These are phyloP conservation scores for Cordyceps tenuipes DNA, from an alignment of 2,329 filamentous ascomycete species.

Conservation along the genomic window DNA sequence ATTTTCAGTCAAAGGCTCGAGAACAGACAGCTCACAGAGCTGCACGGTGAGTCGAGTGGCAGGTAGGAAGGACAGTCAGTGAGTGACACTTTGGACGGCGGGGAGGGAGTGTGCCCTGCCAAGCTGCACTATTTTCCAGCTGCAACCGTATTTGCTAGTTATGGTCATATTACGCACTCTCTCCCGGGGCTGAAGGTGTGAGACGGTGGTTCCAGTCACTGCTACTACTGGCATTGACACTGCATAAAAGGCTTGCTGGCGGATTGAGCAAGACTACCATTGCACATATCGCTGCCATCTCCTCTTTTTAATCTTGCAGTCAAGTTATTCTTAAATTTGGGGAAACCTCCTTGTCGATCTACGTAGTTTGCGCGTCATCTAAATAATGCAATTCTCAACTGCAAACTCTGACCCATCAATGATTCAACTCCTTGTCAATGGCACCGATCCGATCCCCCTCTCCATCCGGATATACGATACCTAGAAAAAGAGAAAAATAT, in stretches of 20 bases:
- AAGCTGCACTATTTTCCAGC: not conserved
- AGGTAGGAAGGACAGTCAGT: no score
- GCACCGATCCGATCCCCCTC: conserved; percentile 4
- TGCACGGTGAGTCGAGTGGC: no score
- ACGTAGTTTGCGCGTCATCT: not conserved
- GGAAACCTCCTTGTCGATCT: no score
- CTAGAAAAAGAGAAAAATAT: not conserved
- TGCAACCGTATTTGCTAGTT: no score
- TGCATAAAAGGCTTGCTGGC: no score
- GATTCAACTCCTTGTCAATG: conserved; percentile 7
- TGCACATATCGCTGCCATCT: no score
- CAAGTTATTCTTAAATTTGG: no score
- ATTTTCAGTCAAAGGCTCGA: not conserved
- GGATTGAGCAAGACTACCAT: no score
- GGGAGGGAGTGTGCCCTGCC: no score
- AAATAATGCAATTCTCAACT: not conserved
- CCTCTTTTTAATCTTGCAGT: no score
- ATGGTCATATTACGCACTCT: not conserved
- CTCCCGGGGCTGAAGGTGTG: not conserved
- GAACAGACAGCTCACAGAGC: not conserved
- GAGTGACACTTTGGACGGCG: no score
- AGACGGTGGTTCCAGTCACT: not conserved
- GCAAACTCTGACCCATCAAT: not conserved
- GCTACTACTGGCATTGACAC: no score
- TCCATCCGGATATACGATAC: not conserved